Conservation (phyloP, 2,329 filamentous ascomycete genomes). For the Pestalotiopsis sp. region DNA sequence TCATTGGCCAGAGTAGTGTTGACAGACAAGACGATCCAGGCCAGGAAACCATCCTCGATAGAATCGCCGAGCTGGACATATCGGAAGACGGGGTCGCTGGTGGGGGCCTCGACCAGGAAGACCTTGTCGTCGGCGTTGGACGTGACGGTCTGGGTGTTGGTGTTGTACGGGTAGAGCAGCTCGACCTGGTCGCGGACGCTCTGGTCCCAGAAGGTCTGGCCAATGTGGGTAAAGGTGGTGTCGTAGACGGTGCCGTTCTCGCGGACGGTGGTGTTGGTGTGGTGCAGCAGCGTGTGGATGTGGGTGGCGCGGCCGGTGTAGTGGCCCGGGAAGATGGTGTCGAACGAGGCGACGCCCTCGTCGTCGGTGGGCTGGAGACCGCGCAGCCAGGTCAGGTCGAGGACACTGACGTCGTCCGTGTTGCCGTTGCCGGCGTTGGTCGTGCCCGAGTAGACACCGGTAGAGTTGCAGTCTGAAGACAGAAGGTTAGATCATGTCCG, state of each 20-base stretch:
- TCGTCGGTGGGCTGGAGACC: constrained; percentile 49
- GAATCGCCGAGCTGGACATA: constrained; percentile 59
- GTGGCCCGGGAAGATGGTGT: constrained; percentile 49
- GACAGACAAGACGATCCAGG: constrained; percentile 52
- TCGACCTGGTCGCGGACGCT: constrained; percentile 53
- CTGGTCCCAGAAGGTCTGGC: constrained; percentile 65
- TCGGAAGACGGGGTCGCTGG: constrained; percentile 56
- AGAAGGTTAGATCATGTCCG: constrained; percentile 44
- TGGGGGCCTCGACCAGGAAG: constrained; percentile 48
- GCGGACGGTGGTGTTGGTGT: constrained; percentile 34
- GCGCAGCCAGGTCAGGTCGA: constrained; percentile 48
- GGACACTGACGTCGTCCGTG: constrained; percentile 39
- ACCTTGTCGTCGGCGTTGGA: constrained; percentile 54
- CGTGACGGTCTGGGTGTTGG: constrained; percentile 45
- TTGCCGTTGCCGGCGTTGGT: constrained; percentile 30
- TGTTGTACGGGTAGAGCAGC: constrained; percentile 43
- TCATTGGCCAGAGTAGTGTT: constrained; percentile 30
- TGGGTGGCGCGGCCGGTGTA: constrained; percentile 41
- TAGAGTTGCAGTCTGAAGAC: constrained; percentile 50
- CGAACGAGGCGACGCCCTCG: constrained; percentile 50
- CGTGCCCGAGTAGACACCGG: constrained; percentile 40
- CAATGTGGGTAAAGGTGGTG: constrained; percentile 56
- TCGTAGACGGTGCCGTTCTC: constrained; percentile 50
- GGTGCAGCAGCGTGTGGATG: constrained; percentile 42
- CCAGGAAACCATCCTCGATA: constrained; percentile 49